A percentile compares a stretch with the other conserved stretches of the same genome.
Conservation (phyloP, 2,329 filamentous ascomycete species). For the Pseudogymnoascus verrucosus region DNA sequence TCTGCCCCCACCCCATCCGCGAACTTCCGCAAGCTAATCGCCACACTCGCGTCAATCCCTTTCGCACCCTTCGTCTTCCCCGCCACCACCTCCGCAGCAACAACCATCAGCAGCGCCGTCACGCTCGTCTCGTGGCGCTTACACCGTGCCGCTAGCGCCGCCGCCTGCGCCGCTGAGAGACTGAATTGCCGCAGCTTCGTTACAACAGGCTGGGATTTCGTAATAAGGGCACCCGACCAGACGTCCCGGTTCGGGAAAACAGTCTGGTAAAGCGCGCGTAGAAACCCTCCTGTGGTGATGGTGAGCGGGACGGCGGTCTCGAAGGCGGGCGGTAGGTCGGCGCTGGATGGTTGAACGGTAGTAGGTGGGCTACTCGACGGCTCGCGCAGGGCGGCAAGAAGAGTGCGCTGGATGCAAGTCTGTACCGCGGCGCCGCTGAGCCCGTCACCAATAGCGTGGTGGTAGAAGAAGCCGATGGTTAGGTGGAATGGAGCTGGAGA, state of each 20-base stretch:
- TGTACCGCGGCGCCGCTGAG: constrained; percentile 31
- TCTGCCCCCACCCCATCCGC: not conserved
- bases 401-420: constrained; percentile 23
- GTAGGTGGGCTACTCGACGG: constrained; percentile 31
- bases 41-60: not conserved
- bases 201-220: not conserved
- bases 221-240: not conserved
- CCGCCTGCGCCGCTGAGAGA: not conserved
- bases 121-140: not conserved
- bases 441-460: constrained; percentile 48
- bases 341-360: not conserved
- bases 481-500: constrained; percentile 19
- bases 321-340: not conserved
- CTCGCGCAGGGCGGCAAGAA: constrained; percentile 40
- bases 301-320: not conserved
- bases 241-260: constrained; percentile 24
- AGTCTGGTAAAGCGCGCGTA: constrained; percentile 28
- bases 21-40: not conserved
- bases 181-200: not conserved
- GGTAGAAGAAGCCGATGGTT: constrained; percentile 41
- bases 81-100: not conserved
- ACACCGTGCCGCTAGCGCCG: not conserved
- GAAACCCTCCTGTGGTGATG: not conserved
- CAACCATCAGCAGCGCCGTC: not conserved
- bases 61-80: not conserved